Evolutionary conservation across 108 stramenopile genomes (phyloP).

Genomic region (Mediolabrus comicus): DNA sequence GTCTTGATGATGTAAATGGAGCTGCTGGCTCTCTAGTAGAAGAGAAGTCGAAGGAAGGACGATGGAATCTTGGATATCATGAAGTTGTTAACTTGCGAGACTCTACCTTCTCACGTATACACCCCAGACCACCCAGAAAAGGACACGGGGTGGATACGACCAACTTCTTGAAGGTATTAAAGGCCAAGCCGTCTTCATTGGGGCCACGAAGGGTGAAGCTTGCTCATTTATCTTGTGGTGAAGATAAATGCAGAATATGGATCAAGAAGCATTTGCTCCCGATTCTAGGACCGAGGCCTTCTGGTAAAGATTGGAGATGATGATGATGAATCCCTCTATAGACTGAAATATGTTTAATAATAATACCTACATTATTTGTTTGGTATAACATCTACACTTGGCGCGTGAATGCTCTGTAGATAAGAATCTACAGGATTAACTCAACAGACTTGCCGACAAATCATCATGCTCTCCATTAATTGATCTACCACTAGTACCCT

Average conservation of each 20-base stretch:
- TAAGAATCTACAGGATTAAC: no score
- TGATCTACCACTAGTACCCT: not conserved
- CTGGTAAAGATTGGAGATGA: slow-evolving; percentile 6
- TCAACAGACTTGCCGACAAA: not conserved
- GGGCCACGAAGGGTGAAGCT: slow-evolving; percentile 21
- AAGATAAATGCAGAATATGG: slow-evolving; percentile 23
- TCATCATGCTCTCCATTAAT: not conserved
- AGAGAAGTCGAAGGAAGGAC: slow-evolving; percentile 14
- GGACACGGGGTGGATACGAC: slow-evolving; percentile 18
- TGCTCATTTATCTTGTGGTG: slow-evolving; percentile 18
- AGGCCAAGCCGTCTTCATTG: slow-evolving; percentile 6
- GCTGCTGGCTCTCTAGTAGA: not conserved
- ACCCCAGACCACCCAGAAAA: slow-evolving; percentile 19
- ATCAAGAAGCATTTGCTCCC: slow-evolving; percentile 30
- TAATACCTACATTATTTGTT: no score
- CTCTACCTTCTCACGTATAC: slow-evolving; percentile 1
- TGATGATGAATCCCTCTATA: no score
- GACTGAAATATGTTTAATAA: no score
- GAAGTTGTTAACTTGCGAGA: slow-evolving; percentile 18
- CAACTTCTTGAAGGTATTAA: slow-evolving; percentile 5
- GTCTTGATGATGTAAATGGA: slow-evolving; percentile 18
- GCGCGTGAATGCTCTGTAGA: no score
- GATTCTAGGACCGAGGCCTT: slow-evolving; percentile 29
- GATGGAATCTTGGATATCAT: slow-evolving; percentile 30
- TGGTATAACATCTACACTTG: no score